Percentiles rank a stretch among this genome's conserved stretches.
phyloP scores from a whole-genome alignment of 1,139 yeast species.

The Candida pseudocylindracea region DNA sequence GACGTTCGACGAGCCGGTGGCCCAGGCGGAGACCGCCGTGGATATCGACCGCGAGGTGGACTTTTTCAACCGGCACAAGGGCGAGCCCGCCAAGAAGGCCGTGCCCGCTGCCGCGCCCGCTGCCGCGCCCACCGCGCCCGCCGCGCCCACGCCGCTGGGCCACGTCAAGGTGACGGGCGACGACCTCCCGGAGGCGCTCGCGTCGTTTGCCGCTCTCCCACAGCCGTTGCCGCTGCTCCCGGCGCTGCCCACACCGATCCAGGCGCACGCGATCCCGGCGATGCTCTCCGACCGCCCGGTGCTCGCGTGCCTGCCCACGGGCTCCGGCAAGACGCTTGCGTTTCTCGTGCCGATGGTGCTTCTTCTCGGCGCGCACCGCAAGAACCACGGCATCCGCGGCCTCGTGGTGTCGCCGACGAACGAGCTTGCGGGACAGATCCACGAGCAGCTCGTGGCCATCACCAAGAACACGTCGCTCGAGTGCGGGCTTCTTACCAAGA shows the following conservation, averaged over 20 bases:
- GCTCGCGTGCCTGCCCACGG: conserved; percentile 85
- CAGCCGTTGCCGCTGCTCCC: conserved; percentile 52
- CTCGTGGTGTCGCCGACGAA: conserved; percentile 75
- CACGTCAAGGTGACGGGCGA: conserved; percentile 55
- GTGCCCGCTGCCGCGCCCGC: conserved; percentile 12
- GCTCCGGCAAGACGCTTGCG: conserved; percentile 84
- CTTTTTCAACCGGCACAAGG: not conserved
- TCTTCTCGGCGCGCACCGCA: conserved; percentile 9
- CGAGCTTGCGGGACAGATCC: conserved; percentile 76
- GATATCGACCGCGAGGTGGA: conserved; percentile 11
- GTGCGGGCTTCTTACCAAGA: conserved; percentile 18
- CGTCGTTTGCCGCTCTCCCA: conserved; percentile 64
- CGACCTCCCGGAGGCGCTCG: conserved; percentile 72
- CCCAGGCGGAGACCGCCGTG: conserved; percentile 4
- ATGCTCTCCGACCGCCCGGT: conserved; percentile 44
- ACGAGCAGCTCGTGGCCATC: conserved; percentile 40
- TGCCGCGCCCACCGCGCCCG: conserved; percentile 28
- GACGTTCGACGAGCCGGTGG: conserved; percentile 21
- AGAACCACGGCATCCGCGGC: conserved; percentile 37
- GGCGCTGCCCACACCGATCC: conserved; percentile 78
- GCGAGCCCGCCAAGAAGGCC: conserved; percentile 6
- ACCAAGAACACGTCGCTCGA: conserved; percentile 49
- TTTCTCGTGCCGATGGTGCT: conserved; percentile 70
- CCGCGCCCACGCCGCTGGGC: conserved; percentile 31
- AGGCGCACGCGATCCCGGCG: conserved; percentile 65